Base-by-base conservation (phyloP, 2,329 filamentous ascomycete genomes). In the Metarhizium humberi region DNA sequence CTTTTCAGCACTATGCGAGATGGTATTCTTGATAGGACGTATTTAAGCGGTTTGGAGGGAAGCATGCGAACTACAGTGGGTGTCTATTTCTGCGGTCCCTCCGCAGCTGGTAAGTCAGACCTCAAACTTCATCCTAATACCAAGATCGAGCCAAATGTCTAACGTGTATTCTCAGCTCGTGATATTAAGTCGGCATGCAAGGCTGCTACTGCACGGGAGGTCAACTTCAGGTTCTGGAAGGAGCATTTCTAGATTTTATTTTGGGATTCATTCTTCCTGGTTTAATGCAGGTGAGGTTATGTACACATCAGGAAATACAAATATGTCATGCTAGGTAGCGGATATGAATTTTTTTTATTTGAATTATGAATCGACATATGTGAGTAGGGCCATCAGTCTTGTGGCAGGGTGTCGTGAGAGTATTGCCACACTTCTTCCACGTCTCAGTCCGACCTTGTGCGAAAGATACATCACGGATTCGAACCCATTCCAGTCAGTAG, bases 201-300 rank as follows among this genome's bases (percentile, higher is more conserved):
- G 66, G 71, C 77, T 53, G 86, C 87, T 16, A 88, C 84, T 13
- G 84, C 81, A 42, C 82, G 82, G 59, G 88, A 95, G 62, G 90
- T 99, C 56, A 83, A 86, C 65, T 99, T 97, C 76, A 88, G 90
- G 64, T 99, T 99, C 78, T 99, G 94, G 94, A 99, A 99, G 77
- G 94, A 99, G 73, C 92, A 99, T 68, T 86, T 86, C 68, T 86
- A 78, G 66, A 42, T 34, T 10, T 48, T 36, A 25, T 13, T n/a
- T 46, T 34, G 32, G 20, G 20, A 16, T 48, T 10, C 38, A n/a
- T 20, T 34, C 11, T 18, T 14, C 50, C 2, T 53, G 5, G 11
- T 49, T 34, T 47, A 30, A 45, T 45, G 42, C 18, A 45, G 42
- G 42, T 7, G 42, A 5, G 42, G 42, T 45, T 45, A 20, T 45